These are phyloP conservation scores for Rhodotorula sp. DNA, from an alignment of 1,284 basidiomycete species.

Conservation along the genomic window DNA sequence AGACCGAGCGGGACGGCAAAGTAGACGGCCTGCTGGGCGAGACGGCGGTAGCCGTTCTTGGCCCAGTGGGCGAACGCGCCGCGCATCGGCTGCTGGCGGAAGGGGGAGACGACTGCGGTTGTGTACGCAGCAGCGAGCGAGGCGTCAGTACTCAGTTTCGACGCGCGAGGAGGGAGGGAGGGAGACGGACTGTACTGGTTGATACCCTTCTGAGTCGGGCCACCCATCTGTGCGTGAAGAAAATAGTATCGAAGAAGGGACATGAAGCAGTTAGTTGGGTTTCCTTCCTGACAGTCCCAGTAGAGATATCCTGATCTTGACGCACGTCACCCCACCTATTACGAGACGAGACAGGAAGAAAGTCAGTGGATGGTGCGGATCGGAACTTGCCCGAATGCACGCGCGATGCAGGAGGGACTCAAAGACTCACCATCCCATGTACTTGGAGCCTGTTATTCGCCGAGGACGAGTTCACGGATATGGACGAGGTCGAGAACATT, in stretches of 20 bases:
- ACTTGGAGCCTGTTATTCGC: constrained; percentile 23
- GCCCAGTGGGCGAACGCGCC: constrained; percentile 72
- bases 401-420: no score
- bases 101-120: constrained; percentile 71
- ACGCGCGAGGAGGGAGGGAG: background rate
- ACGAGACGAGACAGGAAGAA: background rate
- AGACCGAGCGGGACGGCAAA: constrained; percentile 72
- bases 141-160: no score
- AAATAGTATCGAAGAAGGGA: no score
- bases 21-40: constrained; percentile 73
- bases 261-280: no score
- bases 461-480: no score
- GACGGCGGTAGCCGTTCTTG: constrained; percentile 81
- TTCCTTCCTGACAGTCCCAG: no score
- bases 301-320: background rate
- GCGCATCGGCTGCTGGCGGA: constrained; percentile 69
- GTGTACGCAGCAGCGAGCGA: no score
- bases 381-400: no score
- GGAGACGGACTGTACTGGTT: constrained; percentile 69
- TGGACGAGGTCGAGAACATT: no score
- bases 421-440: constrained; percentile 97
- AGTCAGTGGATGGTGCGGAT: no score
- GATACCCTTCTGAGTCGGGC: constrained; percentile 74
- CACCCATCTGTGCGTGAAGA: constrained; percentile 49
- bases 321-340: constrained; percentile 50